Conservation (phyloP, 208 protist genomes). For the Leishmania turanica region DNA sequence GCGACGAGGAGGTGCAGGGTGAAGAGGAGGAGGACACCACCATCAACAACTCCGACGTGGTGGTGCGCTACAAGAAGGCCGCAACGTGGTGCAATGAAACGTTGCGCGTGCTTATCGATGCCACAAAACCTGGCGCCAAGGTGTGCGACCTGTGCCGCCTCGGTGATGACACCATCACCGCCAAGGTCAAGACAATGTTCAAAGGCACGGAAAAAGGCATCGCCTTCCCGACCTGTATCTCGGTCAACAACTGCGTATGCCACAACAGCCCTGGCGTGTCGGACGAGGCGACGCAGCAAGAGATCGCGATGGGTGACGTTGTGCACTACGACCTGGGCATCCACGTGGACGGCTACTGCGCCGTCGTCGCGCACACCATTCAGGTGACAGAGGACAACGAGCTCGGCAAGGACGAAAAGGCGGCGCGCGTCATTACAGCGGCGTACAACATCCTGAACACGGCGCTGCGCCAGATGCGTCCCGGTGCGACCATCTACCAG, state of each 20-base stretch:
- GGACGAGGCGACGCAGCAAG: slow-evolving; percentile 81
- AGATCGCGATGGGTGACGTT: slow-evolving; percentile 93
- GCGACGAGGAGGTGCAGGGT: slow-evolving; percentile 63
- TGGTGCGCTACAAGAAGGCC: slow-evolving; percentile 97
- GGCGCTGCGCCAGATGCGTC: slow-evolving; percentile 89
- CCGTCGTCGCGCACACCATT: slow-evolving; percentile 96
- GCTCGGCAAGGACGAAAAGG: slow-evolving; percentile 82
- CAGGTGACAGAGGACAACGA: slow-evolving; percentile 90
- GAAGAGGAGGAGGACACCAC: slow-evolving; percentile 94
- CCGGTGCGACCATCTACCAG: slow-evolving; percentile 87
- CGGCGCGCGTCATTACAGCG: slow-evolving; percentile 95
- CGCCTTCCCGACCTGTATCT: slow-evolving; percentile 99
- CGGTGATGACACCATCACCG: slow-evolving; percentile 85
- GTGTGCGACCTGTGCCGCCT: slow-evolving; percentile 87
- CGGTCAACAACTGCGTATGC: slow-evolving; percentile 98
- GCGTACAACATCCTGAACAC: slow-evolving; percentile 95
- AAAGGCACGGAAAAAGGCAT: slow-evolving; percentile 97
- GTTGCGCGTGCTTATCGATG: slow-evolving; percentile 87
- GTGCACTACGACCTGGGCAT: slow-evolving; percentile 99
- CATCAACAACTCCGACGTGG: slow-evolving; percentile 95
- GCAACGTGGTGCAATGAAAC: slow-evolving; percentile 96
- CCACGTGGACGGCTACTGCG: slow-evolving; percentile 98
- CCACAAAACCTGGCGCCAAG: slow-evolving; percentile 85
- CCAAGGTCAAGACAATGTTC: slow-evolving; percentile 93
- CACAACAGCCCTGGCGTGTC: slow-evolving; percentile 96